Evolutionary conservation across 2,329 filamentous ascomycete genomes (phyloP).

Genomic region (Talaromyces sp.): DNA sequence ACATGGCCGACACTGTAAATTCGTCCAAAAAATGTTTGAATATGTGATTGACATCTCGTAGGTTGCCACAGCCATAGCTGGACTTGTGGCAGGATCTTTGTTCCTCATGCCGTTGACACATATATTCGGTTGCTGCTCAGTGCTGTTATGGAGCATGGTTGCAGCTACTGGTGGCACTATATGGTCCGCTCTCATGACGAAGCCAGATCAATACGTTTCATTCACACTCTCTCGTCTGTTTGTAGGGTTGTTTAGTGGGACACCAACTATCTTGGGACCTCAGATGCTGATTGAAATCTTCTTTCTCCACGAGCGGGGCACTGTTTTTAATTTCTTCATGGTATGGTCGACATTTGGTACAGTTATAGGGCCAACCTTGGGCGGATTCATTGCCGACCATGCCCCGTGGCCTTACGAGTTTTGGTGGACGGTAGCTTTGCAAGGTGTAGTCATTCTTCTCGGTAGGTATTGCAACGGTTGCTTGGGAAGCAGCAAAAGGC

Average conservation of each 20-base stretch:
- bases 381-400: conserved; percentile 16
- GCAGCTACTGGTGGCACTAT: conserved; percentile 10
- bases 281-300: conserved; percentile 16
- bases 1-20: conserved; percentile 20
- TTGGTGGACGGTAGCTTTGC: conserved; percentile 15
- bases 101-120: conserved; percentile 13
- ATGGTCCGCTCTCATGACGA: conserved; percentile 17
- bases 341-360: conserved; percentile 7
- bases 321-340: conserved; percentile 15
- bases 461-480: not conserved
- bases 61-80: conserved; percentile 13
- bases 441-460: conserved; percentile 9
- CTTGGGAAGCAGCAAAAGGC: too few species aligned
- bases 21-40: not conserved
- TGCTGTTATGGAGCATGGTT: conserved; percentile 15
- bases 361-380: conserved; percentile 10
- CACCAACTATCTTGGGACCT: conserved; percentile 14
- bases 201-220: conserved; percentile 11
- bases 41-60: not conserved
- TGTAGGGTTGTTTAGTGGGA: conserved; percentile 13
- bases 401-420: conserved; percentile 15
- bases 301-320: conserved; percentile 18
- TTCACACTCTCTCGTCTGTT: conserved; percentile 18
- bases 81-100: conserved; percentile 8
- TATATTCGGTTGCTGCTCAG: conserved; percentile 16